Percentiles rank a stretch among this genome's conserved stretches.
Evolutionary conservation across 352 stramenopile species (phyloP).

Genomic region (Sclerospora graminicola): DNA sequence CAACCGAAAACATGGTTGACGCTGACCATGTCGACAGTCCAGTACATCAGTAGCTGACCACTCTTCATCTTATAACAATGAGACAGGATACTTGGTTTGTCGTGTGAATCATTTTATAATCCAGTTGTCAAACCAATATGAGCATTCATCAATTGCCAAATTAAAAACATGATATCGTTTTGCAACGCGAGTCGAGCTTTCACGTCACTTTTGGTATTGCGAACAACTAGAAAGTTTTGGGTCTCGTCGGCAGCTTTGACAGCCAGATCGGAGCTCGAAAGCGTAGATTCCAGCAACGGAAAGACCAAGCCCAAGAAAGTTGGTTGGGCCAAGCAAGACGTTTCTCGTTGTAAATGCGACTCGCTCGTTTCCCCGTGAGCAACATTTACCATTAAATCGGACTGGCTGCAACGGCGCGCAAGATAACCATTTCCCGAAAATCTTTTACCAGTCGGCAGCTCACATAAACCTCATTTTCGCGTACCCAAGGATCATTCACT

Average conservation of each 20-base stretch:
- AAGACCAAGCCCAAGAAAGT: slow-evolving; percentile 78
- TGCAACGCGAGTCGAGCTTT: slow-evolving; percentile 59
- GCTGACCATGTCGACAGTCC: too few species aligned
- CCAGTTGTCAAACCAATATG: too few species aligned
- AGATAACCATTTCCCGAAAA: too few species aligned
- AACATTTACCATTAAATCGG: slow-evolving; percentile 67
- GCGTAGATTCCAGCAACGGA: too few species aligned
- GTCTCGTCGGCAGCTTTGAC: slow-evolving; percentile 22
- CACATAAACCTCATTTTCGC: slow-evolving; percentile 81
- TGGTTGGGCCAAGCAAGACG: slow-evolving; percentile 37
- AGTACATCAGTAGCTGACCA: too few species aligned
- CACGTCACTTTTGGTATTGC: slow-evolving; percentile 51
- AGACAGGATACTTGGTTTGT: too few species aligned
- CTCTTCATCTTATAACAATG: too few species aligned
- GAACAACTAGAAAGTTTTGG: slow-evolving; percentile 69
- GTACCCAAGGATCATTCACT: too few species aligned
- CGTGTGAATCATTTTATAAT: too few species aligned
- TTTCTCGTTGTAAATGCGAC: too few species aligned
- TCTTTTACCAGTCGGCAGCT: slow-evolving; percentile 84
- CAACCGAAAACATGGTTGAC: too few species aligned
- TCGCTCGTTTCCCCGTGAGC: slow-evolving; percentile 33
- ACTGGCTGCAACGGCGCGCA: slow-evolving; percentile 75
- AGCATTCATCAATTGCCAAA: slow-evolving; percentile 37
- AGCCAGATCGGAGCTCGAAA: slow-evolving; percentile 23
- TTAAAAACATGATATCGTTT: slow-evolving; percentile 85